Conservation (phyloP, 2,329 filamentous ascomycete species). For the Fusarium sp. region DNA sequence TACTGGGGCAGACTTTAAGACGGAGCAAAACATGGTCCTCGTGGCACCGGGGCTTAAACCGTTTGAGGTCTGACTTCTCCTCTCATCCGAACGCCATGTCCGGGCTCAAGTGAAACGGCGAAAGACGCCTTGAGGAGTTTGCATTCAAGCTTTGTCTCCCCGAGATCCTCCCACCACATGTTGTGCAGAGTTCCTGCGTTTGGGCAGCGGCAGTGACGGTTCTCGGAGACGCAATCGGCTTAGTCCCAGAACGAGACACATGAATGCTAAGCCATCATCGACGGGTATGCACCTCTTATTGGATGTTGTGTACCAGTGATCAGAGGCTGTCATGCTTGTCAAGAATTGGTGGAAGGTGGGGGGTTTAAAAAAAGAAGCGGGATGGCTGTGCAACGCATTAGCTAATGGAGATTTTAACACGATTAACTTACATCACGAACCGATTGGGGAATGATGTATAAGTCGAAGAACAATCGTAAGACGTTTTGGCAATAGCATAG, state of each 20-base stretch:
- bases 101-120: slow-evolving; percentile 37
- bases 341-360: slow-evolving; percentile 14
- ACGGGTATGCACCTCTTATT: slow-evolving; percentile 38
- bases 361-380: slow-evolving; percentile 50
- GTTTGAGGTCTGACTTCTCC: slow-evolving; percentile 40
- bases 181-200: slow-evolving; percentile 47
- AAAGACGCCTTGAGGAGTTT: slow-evolving; percentile 39
- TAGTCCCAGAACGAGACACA: slow-evolving; percentile 23
- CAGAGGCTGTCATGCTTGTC: slow-evolving; percentile 23
- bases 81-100: slow-evolving; percentile 37
- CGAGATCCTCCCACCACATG: slow-evolving; percentile 36
- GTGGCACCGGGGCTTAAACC: slow-evolving; percentile 41
- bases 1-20: slow-evolving; percentile 15
- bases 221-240: slow-evolving; percentile 33
- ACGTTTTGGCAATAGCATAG: slow-evolving; percentile 5
- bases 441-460: background rate
- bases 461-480: slow-evolving; percentile 12
- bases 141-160: slow-evolving; percentile 33
- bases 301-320: slow-evolving; percentile 32
- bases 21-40: slow-evolving; percentile 24
- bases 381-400: slow-evolving; percentile 47
- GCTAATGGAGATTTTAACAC: slow-evolving; percentile 13
- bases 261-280: slow-evolving; percentile 38
- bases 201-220: slow-evolving; percentile 36
- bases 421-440: slow-evolving; percentile 2